Base-by-base conservation (phyloP, 1,139 yeast genomes). In the Saccharomyces hybrid region DNA sequence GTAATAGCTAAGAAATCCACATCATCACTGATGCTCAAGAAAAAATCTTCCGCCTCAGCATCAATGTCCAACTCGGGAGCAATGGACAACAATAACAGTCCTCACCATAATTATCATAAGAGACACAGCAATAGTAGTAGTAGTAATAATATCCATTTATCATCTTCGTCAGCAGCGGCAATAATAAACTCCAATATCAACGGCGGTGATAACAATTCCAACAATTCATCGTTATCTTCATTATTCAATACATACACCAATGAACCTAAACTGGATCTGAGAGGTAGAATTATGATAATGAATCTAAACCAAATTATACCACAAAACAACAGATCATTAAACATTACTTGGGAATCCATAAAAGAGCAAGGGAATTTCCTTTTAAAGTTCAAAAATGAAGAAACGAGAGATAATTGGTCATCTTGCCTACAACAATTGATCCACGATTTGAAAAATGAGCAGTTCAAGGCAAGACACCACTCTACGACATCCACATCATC, bases 331-430 rank as follows among this genome's bases (percentile, higher is more conserved):
- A 81, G 84, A 64, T 79, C 82, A 7, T 73, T 86, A 62, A 80
- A 84, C 49, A 79, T 86, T 9, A 79, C 88, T n/a, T 86, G 93
- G 93, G 81, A 84, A 28, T 90, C 93, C 1, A 78, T 82, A 57
- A 84, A 83, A 65, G 95, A 86, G 61, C 82, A 84, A 52, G 93
- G 93, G 2, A 82, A 87, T 24, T 86, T 86, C 62, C 78, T 86
- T 27, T 76, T 86, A 64, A 77, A 83, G 57, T 86, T 84, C 69
- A 79, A 82, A 62, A 82, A 83, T 44, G 93, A 86, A 62, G 95
- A 86, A 66, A 75, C 78, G 8, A 75, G 89, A 60, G 78, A 79
- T 56, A 88, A 84, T 68, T 86, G 93, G 93, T 85, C 82, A 59
- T 70, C 73, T 7, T 81, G 87, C 61, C 74, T 84, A 59, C 77